Evolutionary conservation across 176 grass and related monocot species (phyloP), one percentile per base, ranked within the genome.

Genomic region (Rhipidocladum racemiflorum): DNA sequence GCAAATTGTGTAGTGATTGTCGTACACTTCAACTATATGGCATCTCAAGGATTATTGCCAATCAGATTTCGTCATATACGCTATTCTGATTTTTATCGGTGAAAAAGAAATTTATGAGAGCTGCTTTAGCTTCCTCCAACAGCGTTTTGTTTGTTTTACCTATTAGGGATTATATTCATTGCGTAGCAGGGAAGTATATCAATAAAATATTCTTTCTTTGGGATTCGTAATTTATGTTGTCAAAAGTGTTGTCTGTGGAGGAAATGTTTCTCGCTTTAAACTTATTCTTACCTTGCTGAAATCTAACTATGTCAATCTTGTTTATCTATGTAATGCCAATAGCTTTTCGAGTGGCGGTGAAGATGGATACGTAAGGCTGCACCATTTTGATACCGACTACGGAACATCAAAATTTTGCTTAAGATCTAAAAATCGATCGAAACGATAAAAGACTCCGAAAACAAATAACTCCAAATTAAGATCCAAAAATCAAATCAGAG

Each of bases 311-410:
- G 0, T 27, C 0, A 43, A 18, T 69, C 3, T 10, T 76, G 3
- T 72, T 56, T 85, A 61, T 76, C 65, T 16, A 59, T 49, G 12
- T 70, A 61, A 53, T 62, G 1, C 54, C 2, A 1, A 40, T 56
- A 99, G 92, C 64, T 95, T 95, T 74, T 90, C 91, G 4, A 99
- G 92, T 64, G 92, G 96, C 61, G 92, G 96, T 78, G 96, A 95
- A 79, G 96, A 95, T 95, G 92, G 96, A n/a, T n/a, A n/a, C n/a
- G n/a, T n/a, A n/a, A n/a, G n/a, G n/a, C n/a, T n/a, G n/a, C n/a
- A n/a, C n/a, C n/a, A n/a, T n/a, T n/a, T n/a, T n/a, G n/a, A n/a
- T n/a, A n/a, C n/a, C n/a, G n/a, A n/a, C n/a, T n/a, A n/a, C n/a
- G n/a, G n/a, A n/a, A n/a, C n/a, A n/a, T n/a, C n/a, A n/a, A n/a